phyloP scores from a whole-genome alignment of 1,284 basidiomycete genomes.

The Austroboletus novae-zelandiae region DNA sequence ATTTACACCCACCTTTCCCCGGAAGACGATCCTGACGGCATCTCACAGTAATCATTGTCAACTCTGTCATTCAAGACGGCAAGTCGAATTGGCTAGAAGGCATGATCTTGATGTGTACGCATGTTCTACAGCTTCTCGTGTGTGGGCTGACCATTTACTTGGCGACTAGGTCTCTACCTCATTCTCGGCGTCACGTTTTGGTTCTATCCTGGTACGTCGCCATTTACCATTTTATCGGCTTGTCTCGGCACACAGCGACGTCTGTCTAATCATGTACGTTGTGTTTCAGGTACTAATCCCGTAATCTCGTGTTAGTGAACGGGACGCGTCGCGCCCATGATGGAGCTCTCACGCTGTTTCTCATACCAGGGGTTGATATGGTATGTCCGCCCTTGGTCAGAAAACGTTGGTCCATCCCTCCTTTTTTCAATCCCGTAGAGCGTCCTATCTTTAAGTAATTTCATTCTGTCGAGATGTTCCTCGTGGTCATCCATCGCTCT shows the following conservation, averaged over 20 bases:
- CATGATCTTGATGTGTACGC: conserved; percentile 64
- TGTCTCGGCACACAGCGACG: not conserved
- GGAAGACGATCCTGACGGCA: not conserved
- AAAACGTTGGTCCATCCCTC: too few species aligned
- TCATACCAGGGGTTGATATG: not conserved
- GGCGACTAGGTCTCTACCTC: conserved; percentile 38
- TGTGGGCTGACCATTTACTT: not conserved
- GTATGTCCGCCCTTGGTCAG: not conserved
- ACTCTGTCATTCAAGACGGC: conserved; percentile 78
- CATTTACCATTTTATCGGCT: not conserved
- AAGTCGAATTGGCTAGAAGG: conserved; percentile 84
- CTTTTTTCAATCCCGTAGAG: too few species aligned
- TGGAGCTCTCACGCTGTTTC: not conserved
- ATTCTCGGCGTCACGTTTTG: conserved; percentile 38
- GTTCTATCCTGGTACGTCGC: conserved; percentile 48
- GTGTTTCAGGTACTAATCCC: conserved; percentile 3
- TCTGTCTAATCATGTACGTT: not conserved
- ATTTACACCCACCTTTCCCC: not conserved
- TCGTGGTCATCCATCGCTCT: too few species aligned
- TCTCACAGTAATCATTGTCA: conserved; percentile 65
- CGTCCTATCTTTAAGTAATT: too few species aligned
- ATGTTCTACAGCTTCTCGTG: not conserved
- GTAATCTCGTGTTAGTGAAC: conserved; percentile 3
- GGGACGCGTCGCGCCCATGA: not conserved
- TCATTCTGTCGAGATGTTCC: too few species aligned